Conservation (phyloP, 2,329 filamentous ascomycete species). For the Ophidiomyces ophidiicola region DNA sequence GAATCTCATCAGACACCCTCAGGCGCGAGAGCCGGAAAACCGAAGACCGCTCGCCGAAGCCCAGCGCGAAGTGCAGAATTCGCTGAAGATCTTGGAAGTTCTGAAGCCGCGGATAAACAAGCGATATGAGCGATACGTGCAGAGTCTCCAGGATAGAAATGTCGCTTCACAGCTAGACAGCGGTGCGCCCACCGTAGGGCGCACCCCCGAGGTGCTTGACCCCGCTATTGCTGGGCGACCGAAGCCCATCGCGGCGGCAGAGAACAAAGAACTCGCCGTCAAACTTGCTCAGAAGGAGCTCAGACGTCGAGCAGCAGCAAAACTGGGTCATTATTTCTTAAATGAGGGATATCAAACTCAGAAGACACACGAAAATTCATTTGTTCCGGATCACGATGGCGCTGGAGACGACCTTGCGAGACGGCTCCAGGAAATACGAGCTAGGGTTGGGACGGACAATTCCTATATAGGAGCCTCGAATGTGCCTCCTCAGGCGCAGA, state of each 20-base stretch:
- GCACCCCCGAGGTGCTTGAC: constrained; percentile 30
- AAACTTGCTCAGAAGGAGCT: constrained; percentile 63
- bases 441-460: constrained; percentile 15
- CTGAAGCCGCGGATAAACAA: constrained; percentile 67
- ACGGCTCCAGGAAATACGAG: constrained; percentile 20
- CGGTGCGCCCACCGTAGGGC: background rate
- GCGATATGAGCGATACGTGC: constrained; percentile 56
- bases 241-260: constrained; percentile 54
- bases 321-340: background rate
- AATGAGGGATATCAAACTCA: constrained; percentile 5
- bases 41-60: constrained; percentile 43
- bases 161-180: constrained; percentile 13
- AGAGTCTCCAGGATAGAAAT: constrained; percentile 36
- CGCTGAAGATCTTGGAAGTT: constrained; percentile 59
- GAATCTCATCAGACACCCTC: constrained; percentile 62
- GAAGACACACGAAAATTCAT: background rate
- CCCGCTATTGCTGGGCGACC: constrained; percentile 48
- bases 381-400: background rate
- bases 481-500: background rate
- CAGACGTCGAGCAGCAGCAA: constrained; percentile 41
- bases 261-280: constrained; percentile 64
- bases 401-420: constrained; percentile 12
- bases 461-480: background rate
- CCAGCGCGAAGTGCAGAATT: constrained; percentile 49
- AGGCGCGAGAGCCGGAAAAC: constrained; percentile 53